Evolutionary conservation across 2,329 filamentous ascomycete genomes (phyloP), one percentile per base, ranked within the genome.

Genomic region (Nigrospora oryzae): DNA sequence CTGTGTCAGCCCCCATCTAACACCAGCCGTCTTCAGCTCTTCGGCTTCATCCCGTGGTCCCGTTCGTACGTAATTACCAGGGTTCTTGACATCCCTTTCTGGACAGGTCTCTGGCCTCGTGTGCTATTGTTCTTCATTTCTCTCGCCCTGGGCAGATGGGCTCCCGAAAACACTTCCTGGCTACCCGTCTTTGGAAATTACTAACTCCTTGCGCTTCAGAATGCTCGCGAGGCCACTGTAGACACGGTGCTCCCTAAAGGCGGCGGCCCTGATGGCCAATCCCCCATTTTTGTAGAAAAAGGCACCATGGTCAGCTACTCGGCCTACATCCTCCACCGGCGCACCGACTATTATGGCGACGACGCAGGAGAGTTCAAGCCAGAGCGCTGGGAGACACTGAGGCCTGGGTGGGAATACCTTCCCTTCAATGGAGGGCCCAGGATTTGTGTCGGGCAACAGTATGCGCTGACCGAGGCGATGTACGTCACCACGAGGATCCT

Each of bases 361-460:
- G 70, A 74, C 40, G 64, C 66, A 1, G 57, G 64, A 5, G 49
- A 60, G 6, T 74, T 71, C 53, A 63, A 67, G 3, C 70, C 70
- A 0, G 70, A 73, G 52, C 55, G 71, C 28, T 74, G 70, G 70
- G 52, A 53, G 32, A 51, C 46, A 3, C 50, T 52, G n/a, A 13
- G 45, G 28, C 44, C 42, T 14, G 36, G 39, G 13, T 56, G 52
- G 46, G 55, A 47, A 5, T 58, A 53, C 28, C 36, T 57, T 11
- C 54, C 56, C 2, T 59, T 59, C 30, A 53, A 53, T 10, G 55
- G 53, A 2, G 56, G 55, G 1, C 55, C 53, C 0, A 42, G 55
- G n/a, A 50, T 52, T 28, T 59, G 55, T 40, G 33, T 43, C 6
- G 41, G 41, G 16, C 41, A 46, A 31, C 40, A 46, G 30, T 46